Evolutionary conservation across 2,329 filamentous ascomycete species (phyloP).

Genomic region (Ceratocystis papillata): DNA sequence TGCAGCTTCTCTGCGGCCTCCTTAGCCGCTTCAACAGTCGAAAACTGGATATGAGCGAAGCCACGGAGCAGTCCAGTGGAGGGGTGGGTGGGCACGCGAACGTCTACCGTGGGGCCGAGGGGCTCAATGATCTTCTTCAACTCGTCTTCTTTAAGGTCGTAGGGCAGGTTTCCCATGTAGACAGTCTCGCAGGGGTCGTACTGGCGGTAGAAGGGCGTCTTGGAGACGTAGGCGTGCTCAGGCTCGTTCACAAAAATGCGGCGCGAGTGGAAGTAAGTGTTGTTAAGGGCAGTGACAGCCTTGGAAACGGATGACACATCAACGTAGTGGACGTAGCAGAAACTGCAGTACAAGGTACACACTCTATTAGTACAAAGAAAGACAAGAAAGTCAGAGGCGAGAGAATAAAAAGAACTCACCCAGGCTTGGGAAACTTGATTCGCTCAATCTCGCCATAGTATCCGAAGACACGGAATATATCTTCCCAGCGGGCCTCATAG

Average conservation of each 20-base stretch:
- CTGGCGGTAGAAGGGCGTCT: not conserved
- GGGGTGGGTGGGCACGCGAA: conserved; percentile 73
- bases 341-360: not conserved
- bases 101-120: conserved; percentile 58
- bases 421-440: conserved; percentile 20
- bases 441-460: conserved; percentile 24
- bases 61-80: conserved; percentile 70
- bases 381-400: not conserved
- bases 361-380: not conserved
- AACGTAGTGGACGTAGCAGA: conserved; percentile 21
- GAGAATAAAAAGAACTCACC: conserved; percentile 19
- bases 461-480: conserved; percentile 22
- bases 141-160: conserved; percentile 74
- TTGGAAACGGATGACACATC: conserved; percentile 14
- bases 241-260: conserved; percentile 21
- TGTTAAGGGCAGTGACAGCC: conserved; percentile 20
- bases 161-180: conserved; percentile 78
- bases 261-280: conserved; percentile 23
- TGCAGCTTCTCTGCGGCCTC: conserved; percentile 47
- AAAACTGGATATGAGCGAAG: conserved; percentile 76
- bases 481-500: conserved; percentile 23
- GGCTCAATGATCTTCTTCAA: conserved; percentile 66
- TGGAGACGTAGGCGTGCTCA: conserved; percentile 14
- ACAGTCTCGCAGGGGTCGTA: conserved; percentile 38
- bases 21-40: conserved; percentile 53